A percentile compares a stretch with the other conserved stretches of the same genome.
Conservation (phyloP, 495 filamentous ascomycete genomes). For the Trichoderma erinaceum region DNA sequence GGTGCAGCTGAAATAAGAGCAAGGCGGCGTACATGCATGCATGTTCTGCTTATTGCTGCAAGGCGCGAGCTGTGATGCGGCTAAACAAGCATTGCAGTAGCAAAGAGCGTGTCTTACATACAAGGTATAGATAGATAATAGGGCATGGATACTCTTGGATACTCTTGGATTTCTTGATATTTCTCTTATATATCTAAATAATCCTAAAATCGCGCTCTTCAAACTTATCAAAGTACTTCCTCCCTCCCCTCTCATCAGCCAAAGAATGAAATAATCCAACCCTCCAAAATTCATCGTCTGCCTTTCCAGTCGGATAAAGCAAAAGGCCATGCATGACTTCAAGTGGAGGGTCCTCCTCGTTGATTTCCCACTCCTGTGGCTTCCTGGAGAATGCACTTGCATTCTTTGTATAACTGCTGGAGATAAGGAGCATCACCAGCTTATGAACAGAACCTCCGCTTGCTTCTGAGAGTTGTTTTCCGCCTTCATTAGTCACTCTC, state of each 20-base stretch:
- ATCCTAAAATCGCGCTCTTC: not conserved
- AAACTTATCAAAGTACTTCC: not conserved
- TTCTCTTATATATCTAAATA: not conserved
- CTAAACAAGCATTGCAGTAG: not conserved
- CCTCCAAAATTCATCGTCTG: not conserved
- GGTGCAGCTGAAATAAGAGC: not conserved
- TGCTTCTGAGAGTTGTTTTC: not conserved
- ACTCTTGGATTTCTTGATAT: not conserved
- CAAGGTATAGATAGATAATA: too few species aligned
- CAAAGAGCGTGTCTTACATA: too few species aligned
- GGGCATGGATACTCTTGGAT: too few species aligned
- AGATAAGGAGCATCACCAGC: not conserved
- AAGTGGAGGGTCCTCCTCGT: not conserved
- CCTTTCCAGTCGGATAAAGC: not conserved
- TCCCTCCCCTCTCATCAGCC: not conserved
- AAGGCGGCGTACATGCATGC: not conserved
- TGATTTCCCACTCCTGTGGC: not conserved
- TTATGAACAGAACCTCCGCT: not conserved
- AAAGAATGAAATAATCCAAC: not conserved
- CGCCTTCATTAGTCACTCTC: not conserved
- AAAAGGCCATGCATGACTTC: not conserved
- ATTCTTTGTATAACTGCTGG: not conserved
- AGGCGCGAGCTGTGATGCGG: not conserved
- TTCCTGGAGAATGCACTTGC: not conserved
- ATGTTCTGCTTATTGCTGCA: not conserved